These are phyloP conservation scores for Lyophyllum semitale DNA, from an alignment of 768 basidiomycete genomes.

Conservation along the genomic window DNA sequence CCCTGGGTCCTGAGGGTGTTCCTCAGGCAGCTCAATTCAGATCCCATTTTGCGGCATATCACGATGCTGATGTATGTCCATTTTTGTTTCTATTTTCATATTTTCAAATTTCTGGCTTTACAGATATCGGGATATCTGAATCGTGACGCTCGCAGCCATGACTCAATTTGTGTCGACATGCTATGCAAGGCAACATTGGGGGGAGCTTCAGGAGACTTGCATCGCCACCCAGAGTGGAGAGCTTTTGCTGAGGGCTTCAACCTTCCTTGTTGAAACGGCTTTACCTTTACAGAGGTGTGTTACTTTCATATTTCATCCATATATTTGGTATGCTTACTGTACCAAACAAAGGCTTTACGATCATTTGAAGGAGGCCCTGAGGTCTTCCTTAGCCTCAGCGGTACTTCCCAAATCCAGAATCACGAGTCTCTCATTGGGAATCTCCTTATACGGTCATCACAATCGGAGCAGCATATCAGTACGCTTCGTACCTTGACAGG, in stretches of 20 bases:
- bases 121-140: not conserved
- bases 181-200: conserved; percentile 3
- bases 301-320: not conserved
- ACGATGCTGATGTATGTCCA: not conserved
- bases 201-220: too few species aligned
- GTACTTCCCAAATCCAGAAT: not conserved
- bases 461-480: too few species aligned
- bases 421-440: not conserved
- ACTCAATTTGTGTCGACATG: not conserved
- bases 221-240: not conserved
- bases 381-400: not conserved
- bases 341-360: not conserved
- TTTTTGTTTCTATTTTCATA: too few species aligned
- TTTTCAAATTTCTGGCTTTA: too few species aligned
- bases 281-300: not conserved
- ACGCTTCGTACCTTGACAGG: too few species aligned
- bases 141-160: not conserved
- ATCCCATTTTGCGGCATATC: not conserved
- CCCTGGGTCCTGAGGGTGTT: not conserved
- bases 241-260: not conserved
- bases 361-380: not conserved
- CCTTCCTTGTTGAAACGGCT: conserved; percentile 1
- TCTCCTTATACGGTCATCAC: not conserved
- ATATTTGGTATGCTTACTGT: too few species aligned
- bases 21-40: not conserved